phyloP scores from a whole-genome alignment of 2,329 filamentous ascomycete genomes.

The Xylaria sp. region DNA sequence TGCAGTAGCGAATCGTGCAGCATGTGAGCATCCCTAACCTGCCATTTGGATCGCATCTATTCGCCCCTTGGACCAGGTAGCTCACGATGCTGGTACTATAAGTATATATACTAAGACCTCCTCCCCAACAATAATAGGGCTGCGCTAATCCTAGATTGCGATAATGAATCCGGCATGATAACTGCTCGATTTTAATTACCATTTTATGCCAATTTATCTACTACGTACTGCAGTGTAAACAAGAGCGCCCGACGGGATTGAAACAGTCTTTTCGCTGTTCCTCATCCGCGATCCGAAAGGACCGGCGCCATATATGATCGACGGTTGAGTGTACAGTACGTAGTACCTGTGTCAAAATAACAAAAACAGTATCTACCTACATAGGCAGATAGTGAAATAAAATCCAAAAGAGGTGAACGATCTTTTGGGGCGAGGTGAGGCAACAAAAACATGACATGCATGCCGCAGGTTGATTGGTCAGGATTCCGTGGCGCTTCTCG shows the following conservation, averaged over 20 bases:
- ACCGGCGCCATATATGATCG: not conserved
- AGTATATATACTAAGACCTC: not conserved
- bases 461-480: conserved; percentile 42
- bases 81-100: conserved; percentile 10
- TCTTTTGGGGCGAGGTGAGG: conserved; percentile 26
- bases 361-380: too few relatives aligned
- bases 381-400: not conserved
- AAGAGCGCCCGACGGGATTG: not conserved
- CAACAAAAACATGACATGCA: conserved; percentile 28
- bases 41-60: conserved; percentile 25
- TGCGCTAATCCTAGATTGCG: conserved; percentile 18
- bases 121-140: conserved; percentile 3
- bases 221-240: not conserved
- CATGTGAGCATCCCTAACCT: conserved; percentile 8
- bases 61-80: conserved; percentile 9
- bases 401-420: conserved; percentile 4
- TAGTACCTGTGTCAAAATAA: not conserved
- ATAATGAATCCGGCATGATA: conserved; percentile 20
- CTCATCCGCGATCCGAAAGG: not conserved
- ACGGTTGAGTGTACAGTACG: not conserved
- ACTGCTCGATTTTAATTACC: conserved; percentile 20
- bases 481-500: conserved; percentile 32
- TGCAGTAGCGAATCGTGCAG: conserved; percentile 14
- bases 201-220: not conserved
- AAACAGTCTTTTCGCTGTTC: not conserved